Percentiles rank a stretch among this genome's conserved stretches.
phyloP scores from a whole-genome alignment of 2,329 filamentous ascomycete species.

The Podosphaera xanthii region DNA sequence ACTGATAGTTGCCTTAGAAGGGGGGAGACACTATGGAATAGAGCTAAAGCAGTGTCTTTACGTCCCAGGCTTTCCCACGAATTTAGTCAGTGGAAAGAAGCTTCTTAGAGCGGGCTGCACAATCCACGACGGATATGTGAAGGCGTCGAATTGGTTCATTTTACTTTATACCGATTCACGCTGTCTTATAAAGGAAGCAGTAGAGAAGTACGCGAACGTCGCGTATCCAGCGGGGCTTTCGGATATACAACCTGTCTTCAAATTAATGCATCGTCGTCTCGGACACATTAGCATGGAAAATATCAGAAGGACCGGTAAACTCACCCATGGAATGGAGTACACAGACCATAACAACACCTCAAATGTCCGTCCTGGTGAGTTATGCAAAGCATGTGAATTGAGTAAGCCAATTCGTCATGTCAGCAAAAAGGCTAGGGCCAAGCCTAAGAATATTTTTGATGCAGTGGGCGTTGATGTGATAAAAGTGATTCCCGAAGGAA shows the following conservation, averaged over 20 bases:
- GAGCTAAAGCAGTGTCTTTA: neutral
- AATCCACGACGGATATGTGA: neutral
- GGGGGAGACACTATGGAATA: neutral
- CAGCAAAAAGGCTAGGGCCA: neutral
- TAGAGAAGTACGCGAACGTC: neutral
- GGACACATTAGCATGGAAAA: neutral
- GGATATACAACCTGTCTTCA: neutral
- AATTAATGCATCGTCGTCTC: neutral
- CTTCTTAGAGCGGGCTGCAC: neutral
- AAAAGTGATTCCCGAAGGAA: too few species aligned
- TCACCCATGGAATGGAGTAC: neutral
- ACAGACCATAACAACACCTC: neutral
- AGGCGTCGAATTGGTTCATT: neutral
- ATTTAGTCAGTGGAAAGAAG: neutral
- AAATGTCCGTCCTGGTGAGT: neutral
- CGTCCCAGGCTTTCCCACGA: neutral
- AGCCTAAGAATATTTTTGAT: neutral
- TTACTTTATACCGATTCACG: neutral
- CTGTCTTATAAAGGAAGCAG: neutral
- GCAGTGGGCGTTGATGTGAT: neutral
- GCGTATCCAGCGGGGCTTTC: neutral
- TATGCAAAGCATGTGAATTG: neutral
- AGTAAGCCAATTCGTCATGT: neutral
- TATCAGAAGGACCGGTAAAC: neutral
- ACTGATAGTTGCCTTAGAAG: neutral